These are phyloP conservation scores for Candida adriatica DNA, from an alignment of 805 yeast species.

Conservation along the genomic window DNA sequence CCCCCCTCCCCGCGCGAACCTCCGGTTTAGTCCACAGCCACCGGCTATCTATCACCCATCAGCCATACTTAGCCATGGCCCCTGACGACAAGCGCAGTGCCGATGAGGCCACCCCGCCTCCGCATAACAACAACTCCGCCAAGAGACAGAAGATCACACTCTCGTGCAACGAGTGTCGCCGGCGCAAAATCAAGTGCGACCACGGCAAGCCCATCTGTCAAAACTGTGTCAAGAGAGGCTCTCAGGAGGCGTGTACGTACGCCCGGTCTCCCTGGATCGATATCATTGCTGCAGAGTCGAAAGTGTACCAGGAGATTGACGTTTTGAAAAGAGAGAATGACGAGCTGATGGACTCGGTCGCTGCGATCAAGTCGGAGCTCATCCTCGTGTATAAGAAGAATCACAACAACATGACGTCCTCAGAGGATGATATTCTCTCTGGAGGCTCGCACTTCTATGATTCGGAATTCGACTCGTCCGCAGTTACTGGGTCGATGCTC, in stretches of 20 bases:
- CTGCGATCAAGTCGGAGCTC: slow-evolving; percentile 10
- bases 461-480: not conserved
- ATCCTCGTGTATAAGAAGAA: slow-evolving; percentile 11
- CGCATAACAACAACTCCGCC: too few species aligned
- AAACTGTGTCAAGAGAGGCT: slow-evolving; percentile 14
- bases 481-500: not conserved
- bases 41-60: too few species aligned
- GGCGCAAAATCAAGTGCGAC: slow-evolving; percentile 20
- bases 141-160: slow-evolving; percentile 17
- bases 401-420: slow-evolving; percentile 7
- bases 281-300: slow-evolving; percentile 15
- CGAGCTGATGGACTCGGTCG: slow-evolving; percentile 12
- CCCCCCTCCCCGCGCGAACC: too few species aligned
- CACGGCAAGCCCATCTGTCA: slow-evolving; percentile 15
- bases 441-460: slow-evolving; percentile 1
- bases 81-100: too few species aligned
- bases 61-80: too few species aligned
- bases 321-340: slow-evolving; percentile 15
- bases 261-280: slow-evolving; percentile 20
- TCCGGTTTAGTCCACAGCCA: too few species aligned
- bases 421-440: slow-evolving; percentile 9
- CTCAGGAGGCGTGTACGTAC: slow-evolving; percentile 11
- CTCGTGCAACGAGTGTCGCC: slow-evolving; percentile 17
- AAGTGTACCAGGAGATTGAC: slow-evolving; percentile 18
- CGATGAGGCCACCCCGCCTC: too few species aligned